phyloP scores from a whole-genome alignment of 2,329 filamentous ascomycete species.

The Ascochyta viciae-villosae region DNA sequence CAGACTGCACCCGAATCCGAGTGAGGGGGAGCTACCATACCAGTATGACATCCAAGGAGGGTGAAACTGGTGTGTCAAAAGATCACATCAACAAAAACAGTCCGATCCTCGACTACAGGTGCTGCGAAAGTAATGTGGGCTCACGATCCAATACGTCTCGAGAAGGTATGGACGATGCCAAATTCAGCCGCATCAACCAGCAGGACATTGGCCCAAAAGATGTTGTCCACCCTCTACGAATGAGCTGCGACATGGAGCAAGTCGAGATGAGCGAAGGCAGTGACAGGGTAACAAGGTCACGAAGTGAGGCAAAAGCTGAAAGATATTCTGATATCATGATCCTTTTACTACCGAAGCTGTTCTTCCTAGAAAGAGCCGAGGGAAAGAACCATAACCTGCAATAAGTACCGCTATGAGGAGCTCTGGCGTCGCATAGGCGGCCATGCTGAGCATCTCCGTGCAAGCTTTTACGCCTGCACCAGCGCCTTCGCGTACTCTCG shows the following conservation, averaged over 20 bases:
- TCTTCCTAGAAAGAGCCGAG: slow-evolving; percentile 21
- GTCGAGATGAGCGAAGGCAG: not conserved
- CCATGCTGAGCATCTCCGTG: slow-evolving; percentile 35
- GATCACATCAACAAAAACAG: not conserved
- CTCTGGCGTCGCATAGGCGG: slow-evolving; percentile 43
- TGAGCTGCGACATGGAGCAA: not conserved
- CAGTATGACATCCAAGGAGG: slow-evolving; percentile 35
- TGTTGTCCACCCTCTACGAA: not conserved
- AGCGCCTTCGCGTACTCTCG: slow-evolving; percentile 16
- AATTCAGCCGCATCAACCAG: not conserved
- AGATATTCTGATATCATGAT: slow-evolving; percentile 36
- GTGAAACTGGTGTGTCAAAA: slow-evolving; percentile 10
- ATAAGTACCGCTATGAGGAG: slow-evolving; percentile 29
- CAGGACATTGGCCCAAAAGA: not conserved
- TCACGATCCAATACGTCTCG: not conserved
- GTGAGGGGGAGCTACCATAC: slow-evolving; percentile 43
- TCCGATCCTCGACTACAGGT: not conserved
- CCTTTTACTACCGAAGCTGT: slow-evolving; percentile 39
- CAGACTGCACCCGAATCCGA: slow-evolving; percentile 32
- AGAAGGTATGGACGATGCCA: not conserved
- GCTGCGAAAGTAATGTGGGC: not conserved
- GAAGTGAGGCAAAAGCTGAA: not conserved
- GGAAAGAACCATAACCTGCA: slow-evolving; percentile 32
- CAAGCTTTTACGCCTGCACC: slow-evolving; percentile 41
- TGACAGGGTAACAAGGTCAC: not conserved